A percentile compares a stretch with the other conserved stretches of the same genome.
Conservation (phyloP, 2,329 filamentous ascomycete genomes). For the Penicillium sp. region DNA sequence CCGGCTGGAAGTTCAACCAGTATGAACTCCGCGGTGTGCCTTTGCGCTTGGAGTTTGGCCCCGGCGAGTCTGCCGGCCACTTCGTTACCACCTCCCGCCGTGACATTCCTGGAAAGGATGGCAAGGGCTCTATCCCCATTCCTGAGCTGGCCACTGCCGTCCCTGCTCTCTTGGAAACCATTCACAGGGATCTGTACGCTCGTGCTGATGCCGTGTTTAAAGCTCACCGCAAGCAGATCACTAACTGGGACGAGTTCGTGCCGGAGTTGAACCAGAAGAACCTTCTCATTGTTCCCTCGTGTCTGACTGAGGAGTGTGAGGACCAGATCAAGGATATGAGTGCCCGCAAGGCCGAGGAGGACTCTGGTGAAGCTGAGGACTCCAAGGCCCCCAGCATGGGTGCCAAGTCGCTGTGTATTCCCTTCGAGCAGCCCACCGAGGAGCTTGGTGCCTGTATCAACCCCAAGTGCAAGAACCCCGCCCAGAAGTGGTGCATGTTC, state of each 20-base stretch:
- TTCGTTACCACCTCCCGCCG: slow-evolving; percentile 84
- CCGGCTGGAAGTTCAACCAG: slow-evolving; percentile 98
- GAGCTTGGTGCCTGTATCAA: slow-evolving; percentile 77
- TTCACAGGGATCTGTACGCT: slow-evolving; percentile 77
- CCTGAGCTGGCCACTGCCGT: slow-evolving; percentile 70
- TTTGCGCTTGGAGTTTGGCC: slow-evolving; percentile 90
- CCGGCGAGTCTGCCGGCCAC: slow-evolving; percentile 84
- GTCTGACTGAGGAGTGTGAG: slow-evolving; percentile 79
- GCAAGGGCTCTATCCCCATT: slow-evolving; percentile 78
- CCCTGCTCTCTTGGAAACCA: slow-evolving; percentile 79
- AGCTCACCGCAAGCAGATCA: slow-evolving; percentile 76
- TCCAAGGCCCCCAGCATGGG: slow-evolving; percentile 72
- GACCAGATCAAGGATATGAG: slow-evolving; percentile 94
- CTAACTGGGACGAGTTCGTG: slow-evolving; percentile 86
- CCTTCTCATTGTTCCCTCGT: slow-evolving; percentile 88
- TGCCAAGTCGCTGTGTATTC: slow-evolving; percentile 74
- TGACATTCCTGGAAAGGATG: slow-evolving; percentile 64
- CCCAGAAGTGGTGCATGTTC: slow-evolving; percentile 91
- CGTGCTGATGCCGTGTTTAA: slow-evolving; percentile 77
- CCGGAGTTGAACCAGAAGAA: slow-evolving; percentile 91
- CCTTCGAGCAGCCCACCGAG: slow-evolving; percentile 83
- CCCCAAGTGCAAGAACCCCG: slow-evolving; percentile 74
- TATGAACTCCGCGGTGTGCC: slow-evolving; percentile 97
- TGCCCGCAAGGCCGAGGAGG: slow-evolving; percentile 64
- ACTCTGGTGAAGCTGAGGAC: slow-evolving; percentile 69